phyloP scores from a whole-genome alignment of 176 grass and related monocot species.

The Ampelocalamus luodianensis region DNA sequence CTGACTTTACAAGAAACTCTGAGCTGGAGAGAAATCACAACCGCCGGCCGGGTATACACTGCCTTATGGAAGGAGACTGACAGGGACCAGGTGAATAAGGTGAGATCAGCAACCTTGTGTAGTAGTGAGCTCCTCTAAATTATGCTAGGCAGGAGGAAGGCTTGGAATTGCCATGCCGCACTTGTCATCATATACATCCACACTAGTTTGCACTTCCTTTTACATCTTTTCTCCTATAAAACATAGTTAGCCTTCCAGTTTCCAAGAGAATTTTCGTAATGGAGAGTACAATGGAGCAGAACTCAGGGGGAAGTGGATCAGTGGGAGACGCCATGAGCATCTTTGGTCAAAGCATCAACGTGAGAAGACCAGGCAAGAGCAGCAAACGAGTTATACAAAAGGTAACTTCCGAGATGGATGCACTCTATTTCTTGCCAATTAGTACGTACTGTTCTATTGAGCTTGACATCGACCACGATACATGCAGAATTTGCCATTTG shows the following conservation, averaged over 20 bases:
- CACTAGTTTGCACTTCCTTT: background rate
- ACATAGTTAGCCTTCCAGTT: background rate
- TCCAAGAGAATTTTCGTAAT: background rate
- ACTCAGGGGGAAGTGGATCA: conserved; percentile 49
- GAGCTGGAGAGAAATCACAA: conserved; percentile 8
- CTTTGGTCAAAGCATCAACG: conserved; percentile 74
- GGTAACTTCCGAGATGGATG: conserved; percentile 35
- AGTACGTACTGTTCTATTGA: background rate
- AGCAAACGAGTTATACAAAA: conserved; percentile 48
- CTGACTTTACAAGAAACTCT: conserved; percentile 41
- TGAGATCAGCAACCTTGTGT: background rate
- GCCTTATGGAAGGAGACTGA: conserved; percentile 23
- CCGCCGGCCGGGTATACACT: background rate
- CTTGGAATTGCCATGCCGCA: conserved; percentile 27
- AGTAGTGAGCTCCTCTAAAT: conserved; percentile 17
- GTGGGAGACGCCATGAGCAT: conserved; percentile 71
- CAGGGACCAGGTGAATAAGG: background rate
- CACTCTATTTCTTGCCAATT: background rate
- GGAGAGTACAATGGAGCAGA: conserved; percentile 49
- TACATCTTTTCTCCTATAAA: background rate
- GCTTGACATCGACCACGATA: background rate
- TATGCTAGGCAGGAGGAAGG: conserved; percentile 9
- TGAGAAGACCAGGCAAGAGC: conserved; percentile 52
- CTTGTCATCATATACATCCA: background rate
- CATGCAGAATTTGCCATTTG: conserved; percentile 32